Evolutionary conservation across 208 protist genomes (phyloP).

Genomic region (Trypanosoma lewisi): DNA sequence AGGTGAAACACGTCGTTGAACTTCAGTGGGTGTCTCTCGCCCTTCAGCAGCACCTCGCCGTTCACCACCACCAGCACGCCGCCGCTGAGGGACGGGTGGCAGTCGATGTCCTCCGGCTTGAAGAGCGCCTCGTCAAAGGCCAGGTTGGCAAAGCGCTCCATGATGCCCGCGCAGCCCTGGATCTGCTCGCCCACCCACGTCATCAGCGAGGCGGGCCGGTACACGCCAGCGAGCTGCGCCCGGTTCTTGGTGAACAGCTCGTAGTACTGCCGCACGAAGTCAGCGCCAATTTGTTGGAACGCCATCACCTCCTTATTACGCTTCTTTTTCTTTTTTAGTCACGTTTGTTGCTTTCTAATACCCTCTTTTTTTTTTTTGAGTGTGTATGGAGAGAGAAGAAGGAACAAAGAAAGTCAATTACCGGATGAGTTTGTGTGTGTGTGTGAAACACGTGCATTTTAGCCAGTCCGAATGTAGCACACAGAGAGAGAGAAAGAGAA

Average conservation of each 20-base stretch:
- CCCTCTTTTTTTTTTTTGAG: constrained; percentile 4
- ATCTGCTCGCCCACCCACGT: constrained; percentile 88
- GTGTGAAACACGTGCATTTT: no score
- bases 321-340: constrained; percentile 2
- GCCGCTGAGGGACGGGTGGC: constrained; percentile 69
- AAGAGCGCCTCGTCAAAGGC: constrained; percentile 72
- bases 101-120: constrained; percentile 81
- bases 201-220: constrained; percentile 74
- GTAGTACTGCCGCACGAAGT: constrained; percentile 88
- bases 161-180: constrained; percentile 78
- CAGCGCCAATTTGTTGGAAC: constrained; percentile 64
- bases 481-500: no score
- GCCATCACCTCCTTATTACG: constrained; percentile 50
- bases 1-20: constrained; percentile 90
- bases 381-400: no score
- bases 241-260: constrained; percentile 69
- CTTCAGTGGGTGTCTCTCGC: constrained; percentile 80
- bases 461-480: no score
- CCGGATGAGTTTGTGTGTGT: no score
- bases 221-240: constrained; percentile 66
- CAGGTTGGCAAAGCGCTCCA: constrained; percentile 76
- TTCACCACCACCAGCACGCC: constrained; percentile 83
- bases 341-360: neutral
- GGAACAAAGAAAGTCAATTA: no score
- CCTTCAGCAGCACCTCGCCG: constrained; percentile 79